Evolutionary conservation across 2,329 filamentous ascomycete genomes (phyloP).

Genomic region (Pseudocercospora fuligena): DNA sequence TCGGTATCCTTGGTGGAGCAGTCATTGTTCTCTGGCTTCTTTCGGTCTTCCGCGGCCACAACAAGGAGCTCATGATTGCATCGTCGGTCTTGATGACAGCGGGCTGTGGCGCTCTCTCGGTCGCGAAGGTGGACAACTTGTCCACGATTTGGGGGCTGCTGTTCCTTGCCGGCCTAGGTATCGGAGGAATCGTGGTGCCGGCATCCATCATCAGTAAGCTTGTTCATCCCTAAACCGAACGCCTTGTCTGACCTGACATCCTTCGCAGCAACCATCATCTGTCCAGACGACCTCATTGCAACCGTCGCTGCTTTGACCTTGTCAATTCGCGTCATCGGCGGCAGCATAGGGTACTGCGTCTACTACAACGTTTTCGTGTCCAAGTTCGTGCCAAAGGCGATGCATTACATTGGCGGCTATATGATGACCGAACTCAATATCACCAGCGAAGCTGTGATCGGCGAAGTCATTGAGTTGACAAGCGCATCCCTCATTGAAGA

Average conservation of each 20-base stretch:
- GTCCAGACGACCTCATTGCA: slow-evolving; percentile 71
- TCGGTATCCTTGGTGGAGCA: slow-evolving; percentile 66
- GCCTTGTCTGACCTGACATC: not conserved
- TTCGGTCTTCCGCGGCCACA: slow-evolving; percentile 63
- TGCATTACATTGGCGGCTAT: slow-evolving; percentile 55
- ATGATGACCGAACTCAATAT: slow-evolving; percentile 58
- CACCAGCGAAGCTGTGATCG: slow-evolving; percentile 47
- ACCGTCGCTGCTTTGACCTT: slow-evolving; percentile 71
- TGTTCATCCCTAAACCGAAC: too few species aligned
- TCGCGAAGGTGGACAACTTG: slow-evolving; percentile 39
- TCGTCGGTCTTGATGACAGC: slow-evolving; percentile 70
- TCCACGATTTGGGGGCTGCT: slow-evolving; percentile 36
- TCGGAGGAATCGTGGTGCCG: slow-evolving; percentile 71
- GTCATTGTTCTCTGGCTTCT: slow-evolving; percentile 63
- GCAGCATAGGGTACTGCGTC: slow-evolving; percentile 58
- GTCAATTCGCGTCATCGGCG: slow-evolving; percentile 71
- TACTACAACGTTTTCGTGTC: slow-evolving; percentile 45
- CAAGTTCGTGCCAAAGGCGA: slow-evolving; percentile 49
- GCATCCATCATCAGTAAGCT: slow-evolving; percentile 62
- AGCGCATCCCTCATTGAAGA: slow-evolving; percentile 57
- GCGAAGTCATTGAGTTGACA: slow-evolving; percentile 59
- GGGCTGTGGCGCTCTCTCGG: slow-evolving; percentile 45
- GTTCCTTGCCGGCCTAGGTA: slow-evolving; percentile 65
- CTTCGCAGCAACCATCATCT: slow-evolving; percentile 64
- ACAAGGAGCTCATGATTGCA: slow-evolving; percentile 63